Conservation (phyloP, 768 basidiomycete species). For the Leccinellum luteum region DNA sequence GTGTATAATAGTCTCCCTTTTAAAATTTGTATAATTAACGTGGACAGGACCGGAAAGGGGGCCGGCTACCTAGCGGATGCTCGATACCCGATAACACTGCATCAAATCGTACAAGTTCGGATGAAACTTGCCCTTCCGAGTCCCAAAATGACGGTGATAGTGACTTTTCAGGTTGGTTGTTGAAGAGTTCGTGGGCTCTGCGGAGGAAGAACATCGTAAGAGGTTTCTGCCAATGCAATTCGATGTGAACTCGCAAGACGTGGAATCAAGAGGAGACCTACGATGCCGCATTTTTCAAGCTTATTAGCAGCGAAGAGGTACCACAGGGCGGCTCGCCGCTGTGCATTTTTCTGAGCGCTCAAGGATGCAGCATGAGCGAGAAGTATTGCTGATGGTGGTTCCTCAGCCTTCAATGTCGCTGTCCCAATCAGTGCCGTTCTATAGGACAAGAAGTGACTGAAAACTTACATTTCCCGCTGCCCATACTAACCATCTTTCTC, state of each 20-base stretch:
- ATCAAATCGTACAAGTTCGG: constrained; percentile 48
- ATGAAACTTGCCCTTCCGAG: constrained; percentile 52
- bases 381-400: constrained; percentile 75
- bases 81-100: constrained; percentile 71
- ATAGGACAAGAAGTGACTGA: neutral
- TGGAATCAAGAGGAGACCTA: constrained; percentile 39
- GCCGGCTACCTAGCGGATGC: constrained; percentile 63
- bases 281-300: constrained; percentile 82
- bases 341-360: constrained; percentile 53
- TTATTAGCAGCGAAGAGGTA: constrained; percentile 73
- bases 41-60: constrained; percentile 1
- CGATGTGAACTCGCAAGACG: neutral
- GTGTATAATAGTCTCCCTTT: constrained; percentile 85
- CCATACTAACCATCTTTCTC: constrained; percentile 84
- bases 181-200: constrained; percentile 65
- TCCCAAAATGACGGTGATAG: constrained; percentile 84
- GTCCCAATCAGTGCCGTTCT: constrained; percentile 26
- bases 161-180: constrained; percentile 45
- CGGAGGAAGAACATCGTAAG: constrained; percentile 80
- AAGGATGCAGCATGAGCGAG: constrained; percentile 78
- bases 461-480: constrained; percentile 74
- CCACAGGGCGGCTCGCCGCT: constrained; percentile 72
- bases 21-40: constrained; percentile 3
- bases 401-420: constrained; percentile 62
- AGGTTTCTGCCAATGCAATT: constrained; percentile 63